phyloP scores from a whole-genome alignment of 2,329 filamentous ascomycete genomes.

The Neofusicoccum umdonicola region DNA sequence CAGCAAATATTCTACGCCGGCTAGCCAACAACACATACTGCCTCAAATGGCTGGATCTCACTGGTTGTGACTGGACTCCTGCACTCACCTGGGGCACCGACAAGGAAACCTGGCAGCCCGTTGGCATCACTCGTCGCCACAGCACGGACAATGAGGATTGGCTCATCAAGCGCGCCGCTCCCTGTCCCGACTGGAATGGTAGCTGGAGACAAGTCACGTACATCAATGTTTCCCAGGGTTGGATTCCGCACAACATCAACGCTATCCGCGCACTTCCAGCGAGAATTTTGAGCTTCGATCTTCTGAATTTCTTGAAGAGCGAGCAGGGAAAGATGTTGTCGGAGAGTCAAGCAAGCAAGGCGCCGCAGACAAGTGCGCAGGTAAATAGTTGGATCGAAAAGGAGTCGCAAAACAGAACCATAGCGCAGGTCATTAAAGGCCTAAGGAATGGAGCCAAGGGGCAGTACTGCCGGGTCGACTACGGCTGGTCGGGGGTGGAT shows the following conservation, averaged over 20 bases:
- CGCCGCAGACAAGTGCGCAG: slow-evolving; percentile 25
- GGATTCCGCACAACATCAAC: slow-evolving; percentile 37
- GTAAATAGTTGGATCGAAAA: slow-evolving; percentile 38
- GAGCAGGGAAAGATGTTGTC: slow-evolving; percentile 23
- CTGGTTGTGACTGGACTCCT: slow-evolving; percentile 59
- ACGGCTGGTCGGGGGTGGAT: slow-evolving; percentile 29
- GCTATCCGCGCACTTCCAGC: slow-evolving; percentile 35
- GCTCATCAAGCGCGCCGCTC: slow-evolving; percentile 9
- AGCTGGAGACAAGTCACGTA: slow-evolving; percentile 46
- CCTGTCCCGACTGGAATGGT: slow-evolving; percentile 37
- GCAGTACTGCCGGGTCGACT: slow-evolving; percentile 35
- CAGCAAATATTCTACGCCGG: slow-evolving; percentile 55
- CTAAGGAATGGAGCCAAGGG: slow-evolving; percentile 25
- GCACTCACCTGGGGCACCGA: slow-evolving; percentile 46
- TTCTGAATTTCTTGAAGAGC: slow-evolving; percentile 36
- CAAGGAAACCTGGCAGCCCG: slow-evolving; percentile 20
- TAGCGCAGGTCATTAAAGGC: slow-evolving; percentile 33
- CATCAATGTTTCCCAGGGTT: slow-evolving; percentile 44
- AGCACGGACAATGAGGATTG: not conserved
- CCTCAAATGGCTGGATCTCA: slow-evolving; percentile 61
- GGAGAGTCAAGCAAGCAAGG: not conserved
- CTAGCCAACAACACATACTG: slow-evolving; percentile 57
- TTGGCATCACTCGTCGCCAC: too few relatives aligned
- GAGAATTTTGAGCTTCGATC: slow-evolving; percentile 31
- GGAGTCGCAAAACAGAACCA: slow-evolving; percentile 35